phyloP scores from a whole-genome alignment of 2,329 filamentous ascomycete genomes.

The Peltaster fructicola region DNA sequence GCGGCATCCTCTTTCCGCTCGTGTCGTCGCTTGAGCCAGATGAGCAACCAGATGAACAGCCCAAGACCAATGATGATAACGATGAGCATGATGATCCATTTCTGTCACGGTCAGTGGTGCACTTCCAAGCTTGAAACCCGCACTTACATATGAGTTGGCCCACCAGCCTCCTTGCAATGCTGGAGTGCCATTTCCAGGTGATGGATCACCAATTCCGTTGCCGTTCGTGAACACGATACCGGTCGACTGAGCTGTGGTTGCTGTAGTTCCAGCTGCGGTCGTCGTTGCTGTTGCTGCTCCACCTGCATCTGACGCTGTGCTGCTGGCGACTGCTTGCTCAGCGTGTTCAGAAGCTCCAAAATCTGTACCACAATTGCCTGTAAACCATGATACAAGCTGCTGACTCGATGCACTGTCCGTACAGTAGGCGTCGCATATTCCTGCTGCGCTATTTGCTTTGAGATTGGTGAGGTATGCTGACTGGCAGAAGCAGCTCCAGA shows the following conservation, averaged over 20 bases:
- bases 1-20: slow-evolving; percentile 45
- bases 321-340: slow-evolving; percentile 4
- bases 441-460: slow-evolving; percentile 28
- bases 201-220: background rate
- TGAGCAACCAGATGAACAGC: slow-evolving; percentile 47
- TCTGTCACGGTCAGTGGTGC: too few relatives aligned
- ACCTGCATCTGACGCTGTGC: slow-evolving; percentile 2
- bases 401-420: slow-evolving; percentile 30
- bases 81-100: slow-evolving; percentile 70
- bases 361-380: slow-evolving; percentile 40
- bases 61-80: slow-evolving; percentile 53
- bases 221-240: slow-evolving; percentile 1
- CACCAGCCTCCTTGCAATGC: slow-evolving; percentile 9
- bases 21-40: slow-evolving; percentile 57
- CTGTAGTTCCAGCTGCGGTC: slow-evolving; percentile 5
- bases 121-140: too few relatives aligned
- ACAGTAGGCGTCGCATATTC: slow-evolving; percentile 40
- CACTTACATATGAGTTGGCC: slow-evolving; percentile 11
- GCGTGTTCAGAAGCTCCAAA: slow-evolving; percentile 20
- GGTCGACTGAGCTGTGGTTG: slow-evolving; percentile 2
- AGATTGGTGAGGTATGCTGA: slow-evolving; percentile 42
- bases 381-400: slow-evolving; percentile 54
- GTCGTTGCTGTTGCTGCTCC: slow-evolving; percentile 1
- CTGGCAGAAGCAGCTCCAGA: slow-evolving; percentile 58
- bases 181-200: slow-evolving; percentile 1